Evolutionary conservation across 257 asterid species (phyloP).

Genomic region (Solanum okadae): DNA sequence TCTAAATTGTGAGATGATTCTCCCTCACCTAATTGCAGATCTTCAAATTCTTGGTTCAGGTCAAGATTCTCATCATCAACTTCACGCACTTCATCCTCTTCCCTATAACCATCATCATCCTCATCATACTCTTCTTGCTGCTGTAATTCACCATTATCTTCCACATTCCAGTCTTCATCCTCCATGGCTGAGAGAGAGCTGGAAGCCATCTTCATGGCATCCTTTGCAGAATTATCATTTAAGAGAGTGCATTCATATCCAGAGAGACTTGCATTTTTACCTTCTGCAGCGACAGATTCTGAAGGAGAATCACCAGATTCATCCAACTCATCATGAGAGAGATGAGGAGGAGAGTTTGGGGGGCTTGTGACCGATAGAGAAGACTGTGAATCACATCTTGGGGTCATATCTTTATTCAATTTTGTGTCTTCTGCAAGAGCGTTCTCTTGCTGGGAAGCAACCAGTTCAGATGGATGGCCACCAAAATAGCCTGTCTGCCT

Average conservation of each 20-base stretch:
- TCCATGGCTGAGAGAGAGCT: slow-evolving; percentile 53
- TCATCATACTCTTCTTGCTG: slow-evolving; percentile 90
- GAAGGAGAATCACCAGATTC: slow-evolving; percentile 67
- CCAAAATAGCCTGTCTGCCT: slow-evolving; percentile 37
- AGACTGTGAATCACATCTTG: slow-evolving; percentile 88
- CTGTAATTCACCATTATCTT: slow-evolving; percentile 49
- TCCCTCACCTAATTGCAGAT: slow-evolving; percentile 47
- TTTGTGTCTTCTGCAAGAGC: slow-evolving; percentile 34
- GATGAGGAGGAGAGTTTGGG: slow-evolving; percentile 88
- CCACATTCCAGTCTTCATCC: slow-evolving; percentile 86
- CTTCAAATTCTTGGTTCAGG: slow-evolving; percentile 53
- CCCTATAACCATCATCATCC: slow-evolving; percentile 85
- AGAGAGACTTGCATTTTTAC: slow-evolving; percentile 21
- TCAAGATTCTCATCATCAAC: slow-evolving; percentile 56
- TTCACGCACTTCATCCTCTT: slow-evolving; percentile 81
- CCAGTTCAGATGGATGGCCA: slow-evolving; percentile 38
- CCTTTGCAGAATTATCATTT: slow-evolving; percentile 39
- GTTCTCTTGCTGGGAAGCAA: slow-evolving; percentile 34
- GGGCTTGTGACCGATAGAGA: slow-evolving; percentile 97
- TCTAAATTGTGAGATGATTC: slow-evolving; percentile 42
- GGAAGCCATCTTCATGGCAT: slow-evolving; percentile 15
- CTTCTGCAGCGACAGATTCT: slow-evolving; percentile 36
- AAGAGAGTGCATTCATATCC: slow-evolving; percentile 28
- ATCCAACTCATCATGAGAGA: slow-evolving; percentile 91
- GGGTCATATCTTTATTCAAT: slow-evolving; percentile 18